Percentiles rank a stretch among this genome's conserved stretches.
Evolutionary conservation across 192 early-diverging fungal genomes (phyloP).

Genomic region (Paraglomus occultum): DNA sequence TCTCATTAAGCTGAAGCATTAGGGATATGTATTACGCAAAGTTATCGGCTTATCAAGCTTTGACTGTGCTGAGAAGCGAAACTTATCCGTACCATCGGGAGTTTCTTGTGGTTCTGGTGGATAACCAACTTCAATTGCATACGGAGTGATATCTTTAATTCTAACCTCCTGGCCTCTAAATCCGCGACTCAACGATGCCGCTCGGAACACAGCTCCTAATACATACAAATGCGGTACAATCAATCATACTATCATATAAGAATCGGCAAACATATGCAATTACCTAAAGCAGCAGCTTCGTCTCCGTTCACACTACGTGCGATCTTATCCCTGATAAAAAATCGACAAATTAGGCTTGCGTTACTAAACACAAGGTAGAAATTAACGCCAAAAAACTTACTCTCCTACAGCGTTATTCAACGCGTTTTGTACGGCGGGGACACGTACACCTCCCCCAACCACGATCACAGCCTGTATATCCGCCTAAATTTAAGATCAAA

Average conservation of each 20-base stretch:
- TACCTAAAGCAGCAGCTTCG: slow-evolving; percentile 88
- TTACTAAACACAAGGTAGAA: background rate
- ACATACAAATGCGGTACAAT: background rate
- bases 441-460: slow-evolving; percentile 89
- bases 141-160: slow-evolving; percentile 78
- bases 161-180: slow-evolving; percentile 84
- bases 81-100: slow-evolving; percentile 19
- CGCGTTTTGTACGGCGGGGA: slow-evolving; percentile 78
- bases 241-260: background rate
- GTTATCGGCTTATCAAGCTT: no score
- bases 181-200: slow-evolving; percentile 78
- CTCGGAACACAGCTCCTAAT: slow-evolving; percentile 81
- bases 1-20: no score
- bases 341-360: slow-evolving; percentile 10
- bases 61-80: background rate
- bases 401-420: slow-evolving; percentile 71
- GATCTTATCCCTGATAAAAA: slow-evolving; percentile 67
- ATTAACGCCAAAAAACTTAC: slow-evolving; percentile 33
- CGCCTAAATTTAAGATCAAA: slow-evolving; percentile 30
- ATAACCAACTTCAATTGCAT: slow-evolving; percentile 67
- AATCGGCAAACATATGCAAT: background rate
- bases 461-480: slow-evolving; percentile 88
- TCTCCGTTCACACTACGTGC: slow-evolving; percentile 95
- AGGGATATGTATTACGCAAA: no score
- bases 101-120: slow-evolving; percentile 39